Percentiles rank a stretch among this genome's conserved stretches.
These are phyloP conservation scores for Dichotomocladium elegans DNA, from an alignment of 371 early-diverging fungal species.

Conservation along the genomic window DNA sequence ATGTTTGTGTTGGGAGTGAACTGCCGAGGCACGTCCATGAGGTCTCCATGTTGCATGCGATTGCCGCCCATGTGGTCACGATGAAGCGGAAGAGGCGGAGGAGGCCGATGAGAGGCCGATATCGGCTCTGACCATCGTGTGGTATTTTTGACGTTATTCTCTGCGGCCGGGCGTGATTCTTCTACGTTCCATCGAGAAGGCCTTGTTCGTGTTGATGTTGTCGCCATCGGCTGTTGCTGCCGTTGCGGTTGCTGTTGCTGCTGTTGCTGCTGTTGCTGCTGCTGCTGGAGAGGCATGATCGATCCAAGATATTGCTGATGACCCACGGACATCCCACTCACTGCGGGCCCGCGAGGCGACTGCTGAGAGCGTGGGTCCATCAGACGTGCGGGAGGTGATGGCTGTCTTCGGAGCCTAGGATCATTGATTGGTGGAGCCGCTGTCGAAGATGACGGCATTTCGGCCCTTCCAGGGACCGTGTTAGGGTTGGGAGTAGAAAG, in stretches of 20 bases:
- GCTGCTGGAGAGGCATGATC: background rate
- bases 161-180: background rate
- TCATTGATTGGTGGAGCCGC: no score
- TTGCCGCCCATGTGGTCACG: background rate
- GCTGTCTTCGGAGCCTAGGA: background rate
- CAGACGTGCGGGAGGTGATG: background rate
- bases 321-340: no score
- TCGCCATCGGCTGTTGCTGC: background rate
- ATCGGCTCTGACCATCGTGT: no score
- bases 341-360: no score
- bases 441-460: no score
- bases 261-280: background rate
- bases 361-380: background rate
- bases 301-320: background rate
- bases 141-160: no score
- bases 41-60: background rate
- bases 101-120: no score
- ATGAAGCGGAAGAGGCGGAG: no score
- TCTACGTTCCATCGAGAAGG: constrained; percentile 6
- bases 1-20: background rate
- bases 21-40: background rate
- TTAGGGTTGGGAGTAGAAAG: background rate
- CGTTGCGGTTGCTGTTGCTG: no score
- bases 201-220: constrained; percentile 6
- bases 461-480: no score